A percentile compares a stretch with the other conserved stretches of the same genome.
Evolutionary conservation across 129 eudicot species (phyloP).

Genomic region (Gnaphalium uliginosum): DNA sequence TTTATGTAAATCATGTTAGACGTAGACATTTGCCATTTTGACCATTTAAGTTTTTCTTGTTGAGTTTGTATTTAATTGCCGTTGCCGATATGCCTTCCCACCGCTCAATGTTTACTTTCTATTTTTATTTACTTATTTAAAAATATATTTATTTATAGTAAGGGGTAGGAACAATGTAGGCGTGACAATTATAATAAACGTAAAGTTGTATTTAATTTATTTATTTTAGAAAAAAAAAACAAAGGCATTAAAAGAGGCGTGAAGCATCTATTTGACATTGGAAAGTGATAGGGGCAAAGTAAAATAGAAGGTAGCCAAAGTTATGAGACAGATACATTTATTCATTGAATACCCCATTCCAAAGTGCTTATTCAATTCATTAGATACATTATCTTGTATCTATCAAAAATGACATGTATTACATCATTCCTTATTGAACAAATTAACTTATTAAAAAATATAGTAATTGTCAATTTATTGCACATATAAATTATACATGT

Average conservation of each 20-base stretch:
- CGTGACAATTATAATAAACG: slow-evolving; percentile 3
- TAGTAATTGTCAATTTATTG: no score
- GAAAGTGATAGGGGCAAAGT: slow-evolving; percentile 36
- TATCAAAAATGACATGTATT: slow-evolving; percentile 23
- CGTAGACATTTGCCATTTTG: neutral
- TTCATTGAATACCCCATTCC: slow-evolving; percentile 24
- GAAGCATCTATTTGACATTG: slow-evolving; percentile 46
- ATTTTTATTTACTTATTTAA: no score
- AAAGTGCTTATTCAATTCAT: slow-evolving; percentile 20
- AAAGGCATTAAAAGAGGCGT: slow-evolving; percentile 37
- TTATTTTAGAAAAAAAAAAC: slow-evolving; percentile 12
- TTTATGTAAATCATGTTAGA: neutral
- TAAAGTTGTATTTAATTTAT: slow-evolving; percentile 16
- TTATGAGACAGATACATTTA: slow-evolving; percentile 32
- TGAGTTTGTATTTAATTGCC: no score
- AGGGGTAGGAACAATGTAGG: slow-evolving; percentile 25
- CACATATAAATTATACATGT: no score
- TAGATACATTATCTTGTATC: slow-evolving; percentile 32
- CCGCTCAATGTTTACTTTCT: neutral
- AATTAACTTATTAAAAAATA: neutral
- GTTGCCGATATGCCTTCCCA: neutral
- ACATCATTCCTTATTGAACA: slow-evolving; percentile 4
- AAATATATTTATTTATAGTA: neutral
- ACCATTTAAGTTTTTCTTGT: neutral
- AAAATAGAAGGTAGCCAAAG: slow-evolving; percentile 30